Percentiles rank a stretch among this genome's conserved stretches.
phyloP scores from a whole-genome alignment of 208 protist species.

The Crithidia expoeki region DNA sequence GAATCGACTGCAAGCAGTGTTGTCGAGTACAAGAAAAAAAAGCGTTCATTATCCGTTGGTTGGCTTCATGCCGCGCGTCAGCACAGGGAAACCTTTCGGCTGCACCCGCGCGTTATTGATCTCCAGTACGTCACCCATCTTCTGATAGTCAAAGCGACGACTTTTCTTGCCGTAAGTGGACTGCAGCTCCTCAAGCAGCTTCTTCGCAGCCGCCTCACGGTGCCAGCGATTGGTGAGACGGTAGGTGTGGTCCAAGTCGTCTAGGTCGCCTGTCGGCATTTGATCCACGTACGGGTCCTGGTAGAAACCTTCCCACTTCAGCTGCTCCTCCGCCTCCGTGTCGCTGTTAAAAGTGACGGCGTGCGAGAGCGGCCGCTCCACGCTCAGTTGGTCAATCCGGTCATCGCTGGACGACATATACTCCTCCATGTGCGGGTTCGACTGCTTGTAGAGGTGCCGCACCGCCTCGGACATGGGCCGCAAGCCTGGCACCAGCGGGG shows the following conservation, averaged over 20 bases:
- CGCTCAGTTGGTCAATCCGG: constrained; percentile 67
- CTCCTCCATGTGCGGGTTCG: constrained; percentile 84
- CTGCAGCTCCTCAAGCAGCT: constrained; percentile 86
- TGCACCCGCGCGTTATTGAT: constrained; percentile 93
- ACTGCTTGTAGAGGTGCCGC: constrained; percentile 58
- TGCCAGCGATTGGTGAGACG: constrained; percentile 89
- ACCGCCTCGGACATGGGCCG: constrained; percentile 29
- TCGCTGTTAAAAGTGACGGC: constrained; percentile 89
- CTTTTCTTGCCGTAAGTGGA: constrained; percentile 81
- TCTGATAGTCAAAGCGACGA: constrained; percentile 86
- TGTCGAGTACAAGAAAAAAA: no score
- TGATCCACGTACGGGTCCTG: constrained; percentile 84
- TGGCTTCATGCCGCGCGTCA: constrained; percentile 72
- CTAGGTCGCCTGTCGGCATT: constrained; percentile 79
- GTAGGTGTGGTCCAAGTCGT: constrained; percentile 83
- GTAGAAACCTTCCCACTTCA: constrained; percentile 92
- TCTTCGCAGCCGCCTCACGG: constrained; percentile 87
- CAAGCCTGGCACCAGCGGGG: constrained; percentile 29
- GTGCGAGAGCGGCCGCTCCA: constrained; percentile 85
- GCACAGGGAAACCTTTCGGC: constrained; percentile 86
- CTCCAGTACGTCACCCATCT: constrained; percentile 91
- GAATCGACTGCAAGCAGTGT: no score
- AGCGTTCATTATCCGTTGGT: constrained; percentile 20
- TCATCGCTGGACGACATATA: constrained; percentile 76
- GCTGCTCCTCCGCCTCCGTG: constrained; percentile 82